Evolutionary conservation across 2,329 filamentous ascomycete species (phyloP), one percentile per base, ranked within the genome.

Genomic region (Botrytis aclada): DNA sequence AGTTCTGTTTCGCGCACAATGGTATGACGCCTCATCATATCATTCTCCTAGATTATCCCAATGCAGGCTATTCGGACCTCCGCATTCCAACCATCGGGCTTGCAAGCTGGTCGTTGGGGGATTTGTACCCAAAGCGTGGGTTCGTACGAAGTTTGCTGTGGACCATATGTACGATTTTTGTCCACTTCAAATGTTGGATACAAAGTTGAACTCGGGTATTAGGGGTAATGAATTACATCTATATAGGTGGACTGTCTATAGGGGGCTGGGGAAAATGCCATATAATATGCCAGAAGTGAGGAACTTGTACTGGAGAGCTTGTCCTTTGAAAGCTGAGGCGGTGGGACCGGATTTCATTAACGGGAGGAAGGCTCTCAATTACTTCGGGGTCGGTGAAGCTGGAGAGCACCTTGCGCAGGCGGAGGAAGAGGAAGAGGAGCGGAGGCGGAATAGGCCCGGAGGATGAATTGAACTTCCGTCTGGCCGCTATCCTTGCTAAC

Each of bases 251-350:
- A 39, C 2, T 18, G 18, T 12, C 16, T 64, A 2, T 6, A 14
- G 25, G 4, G 7, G 18, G 8, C n/a, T 64, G 9, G 62, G 37
- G 20, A 32, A 6, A 20, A 2, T 6, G 61, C 39, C 62, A 2
- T 64, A 64, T 8, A 41, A 20, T 64, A 29, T 64, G 37, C 62
- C 62, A 16, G 62, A 64, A 18, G 6, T 45, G 1, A 64, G 29
- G 9, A 0, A 0, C 7, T 0, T 6, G 3, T 64, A 41, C 14
- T 64, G 62, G 62, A 18, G 3, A 20, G 39, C 62, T 7, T 6
- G 5, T 14, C 39, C 62, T 14, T 0, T 2, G 5, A 1, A 1
- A 1, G 62, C 41, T 12, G 1, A 0, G 1, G 0, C 1, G 6
- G 1, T 22, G 16, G 62, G 62, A n/a, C 1, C 0, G 25, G 18